Evolutionary conservation across 352 stramenopile genomes (phyloP), one percentile per base, ranked within the genome.

Genomic region (Pilasporangium apinafurcum): DNA sequence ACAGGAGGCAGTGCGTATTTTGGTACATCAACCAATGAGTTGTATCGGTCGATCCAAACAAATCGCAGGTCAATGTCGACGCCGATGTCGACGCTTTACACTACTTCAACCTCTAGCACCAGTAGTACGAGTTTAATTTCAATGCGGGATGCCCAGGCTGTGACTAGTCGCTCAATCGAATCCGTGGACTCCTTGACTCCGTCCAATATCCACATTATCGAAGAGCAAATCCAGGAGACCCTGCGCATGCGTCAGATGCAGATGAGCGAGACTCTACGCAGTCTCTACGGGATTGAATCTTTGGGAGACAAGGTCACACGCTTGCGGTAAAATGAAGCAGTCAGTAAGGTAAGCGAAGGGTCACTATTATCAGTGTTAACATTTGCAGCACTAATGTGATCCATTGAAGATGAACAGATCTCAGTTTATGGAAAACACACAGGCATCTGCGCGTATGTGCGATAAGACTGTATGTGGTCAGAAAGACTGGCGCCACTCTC

Each of bases 181-280:
- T 12, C 20, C 7, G 12, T 51, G 5, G 56, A 71, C 13, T 35
- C 51, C 25, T 50, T 62, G 17, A 18, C 75, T 12, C 53, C 66
- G 1, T 37, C 43, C 12, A 20, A 26, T 24, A 57, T 74, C 4
- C n/a, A 46, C 5, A 43, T 27, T 12, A 38, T 52, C 0, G 66
- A 75, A 40, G 26, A 21, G 9, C 61, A 65, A 26, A 30, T 78
- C 8, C 66, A 56, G 21, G 49, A 67, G 37, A 44, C 62, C 27
- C 28, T 78, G 8, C 39, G 37, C 16, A 43, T 56, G 27, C 62
- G 66, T 14, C 53, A 41, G 16, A 32, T 57, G 18, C 52, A 52
- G 41, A n/a, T 65, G 17, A 22, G 51, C n/a, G 53, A 59, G 32
- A 69, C 69, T 49, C 37, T 40, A 26, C 44, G 47, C 20, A 67